phyloP scores from a whole-genome alignment of 176 grass and related monocot species.

The Lolium multiflorum region DNA sequence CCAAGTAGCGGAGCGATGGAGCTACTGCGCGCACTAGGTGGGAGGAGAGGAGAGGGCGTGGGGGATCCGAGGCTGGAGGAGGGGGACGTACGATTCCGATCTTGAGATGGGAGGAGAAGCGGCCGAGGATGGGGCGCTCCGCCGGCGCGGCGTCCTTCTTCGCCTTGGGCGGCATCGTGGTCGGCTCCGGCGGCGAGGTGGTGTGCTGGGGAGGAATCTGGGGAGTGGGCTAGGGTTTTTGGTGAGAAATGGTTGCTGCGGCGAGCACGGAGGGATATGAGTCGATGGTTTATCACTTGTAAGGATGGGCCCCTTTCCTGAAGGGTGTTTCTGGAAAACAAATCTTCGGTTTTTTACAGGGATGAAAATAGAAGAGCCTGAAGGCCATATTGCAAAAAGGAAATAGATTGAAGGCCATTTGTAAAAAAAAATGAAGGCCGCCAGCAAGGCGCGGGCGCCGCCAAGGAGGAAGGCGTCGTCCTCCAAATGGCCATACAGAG shows the following conservation, averaged over 20 bases:
- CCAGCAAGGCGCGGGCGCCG: too few species aligned
- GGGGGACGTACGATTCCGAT: conserved; percentile 84
- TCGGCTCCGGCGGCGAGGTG: not conserved
- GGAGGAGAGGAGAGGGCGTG: not conserved
- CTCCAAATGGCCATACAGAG: too few species aligned
- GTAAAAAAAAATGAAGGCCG: too few species aligned
- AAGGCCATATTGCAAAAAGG: too few species aligned
- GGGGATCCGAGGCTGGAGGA: not conserved
- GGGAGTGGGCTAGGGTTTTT: conserved; percentile 46
- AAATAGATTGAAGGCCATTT: too few species aligned
- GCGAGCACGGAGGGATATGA: not conserved
- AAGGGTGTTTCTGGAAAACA: too few species aligned
- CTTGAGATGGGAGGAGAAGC: conserved; percentile 99
- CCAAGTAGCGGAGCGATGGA: not conserved
- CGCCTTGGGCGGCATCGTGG: conserved; percentile 83
- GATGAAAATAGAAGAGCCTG: too few species aligned
- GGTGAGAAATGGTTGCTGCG: conserved; percentile 35
- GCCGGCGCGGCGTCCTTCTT: conserved; percentile 83
- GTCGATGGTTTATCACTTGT: not conserved
- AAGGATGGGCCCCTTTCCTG: not conserved
- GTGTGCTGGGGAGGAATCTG: not conserved
- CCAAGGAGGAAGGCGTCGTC: too few species aligned
- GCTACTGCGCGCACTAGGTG: not conserved
- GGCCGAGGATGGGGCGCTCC: conserved; percentile 93
- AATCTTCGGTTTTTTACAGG: too few species aligned